Conservation (phyloP, 345 rosid genomes). For the Rhodamnia rubescens region DNA sequence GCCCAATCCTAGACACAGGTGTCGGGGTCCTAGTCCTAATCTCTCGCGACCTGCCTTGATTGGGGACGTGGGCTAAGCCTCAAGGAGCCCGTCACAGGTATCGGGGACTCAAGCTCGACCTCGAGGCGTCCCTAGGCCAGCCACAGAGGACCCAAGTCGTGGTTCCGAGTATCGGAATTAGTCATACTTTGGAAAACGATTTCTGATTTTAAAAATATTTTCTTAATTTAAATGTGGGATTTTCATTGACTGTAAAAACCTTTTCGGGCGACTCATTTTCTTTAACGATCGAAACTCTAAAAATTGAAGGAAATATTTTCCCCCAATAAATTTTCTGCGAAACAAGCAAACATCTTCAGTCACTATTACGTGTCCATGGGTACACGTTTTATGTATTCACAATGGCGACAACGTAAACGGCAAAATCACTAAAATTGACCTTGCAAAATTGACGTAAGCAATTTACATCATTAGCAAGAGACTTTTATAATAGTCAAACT, state of each 20-base stretch:
- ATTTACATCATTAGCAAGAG: background rate
- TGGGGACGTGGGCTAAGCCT: background rate
- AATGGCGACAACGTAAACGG: background rate
- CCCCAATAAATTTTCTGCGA: no score
- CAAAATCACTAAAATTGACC: background rate
- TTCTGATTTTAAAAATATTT: background rate
- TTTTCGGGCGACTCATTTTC: background rate
- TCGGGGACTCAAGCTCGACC: accelerated
- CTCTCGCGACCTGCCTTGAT: background rate
- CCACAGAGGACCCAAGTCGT: background rate
- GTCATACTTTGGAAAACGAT: background rate
- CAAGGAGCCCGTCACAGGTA: background rate
- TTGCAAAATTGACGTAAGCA: background rate
- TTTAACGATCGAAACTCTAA: background rate
- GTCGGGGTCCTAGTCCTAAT: accelerated
- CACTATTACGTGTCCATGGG: background rate
- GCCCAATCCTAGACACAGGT: accelerated
- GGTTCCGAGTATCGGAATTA: accelerated
- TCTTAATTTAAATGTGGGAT: background rate
- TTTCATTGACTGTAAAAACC: background rate
- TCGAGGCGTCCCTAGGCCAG: background rate
- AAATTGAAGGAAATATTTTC: background rate
- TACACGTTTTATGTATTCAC: background rate
- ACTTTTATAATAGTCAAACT: background rate
- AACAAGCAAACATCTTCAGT: background rate